Evolutionary conservation across 768 basidiomycete genomes (phyloP).

Genomic region (Suillus variegatus): DNA sequence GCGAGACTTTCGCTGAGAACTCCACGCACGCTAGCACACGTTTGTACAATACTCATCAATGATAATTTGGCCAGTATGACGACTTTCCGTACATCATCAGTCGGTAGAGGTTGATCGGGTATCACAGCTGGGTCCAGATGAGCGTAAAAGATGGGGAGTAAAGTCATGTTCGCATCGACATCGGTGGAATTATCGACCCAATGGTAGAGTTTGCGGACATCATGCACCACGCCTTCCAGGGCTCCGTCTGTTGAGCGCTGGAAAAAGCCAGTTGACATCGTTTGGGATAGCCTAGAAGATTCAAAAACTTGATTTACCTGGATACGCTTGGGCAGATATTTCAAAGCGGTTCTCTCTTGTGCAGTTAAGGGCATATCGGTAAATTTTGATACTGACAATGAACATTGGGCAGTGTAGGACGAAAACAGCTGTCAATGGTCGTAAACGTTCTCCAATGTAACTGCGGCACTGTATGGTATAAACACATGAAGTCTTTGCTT

Average conservation of each 20-base stretch:
- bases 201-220: background rate
- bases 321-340: background rate
- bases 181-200: background rate
- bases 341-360: slow-evolving; percentile 5
- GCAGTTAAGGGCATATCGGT: slow-evolving; percentile 4
- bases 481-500: background rate
- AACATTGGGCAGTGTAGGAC: background rate
- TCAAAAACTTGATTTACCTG: background rate
- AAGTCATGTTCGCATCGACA: slow-evolving; percentile 1
- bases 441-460: background rate
- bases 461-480: background rate
- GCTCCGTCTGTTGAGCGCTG: slow-evolving; percentile 1
- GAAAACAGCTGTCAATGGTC: background rate
- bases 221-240: background rate
- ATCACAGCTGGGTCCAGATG: slow-evolving; percentile 8
- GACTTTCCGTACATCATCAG: background rate
- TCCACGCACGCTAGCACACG: background rate
- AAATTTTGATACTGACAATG: background rate
- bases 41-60: background rate
- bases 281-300: background rate
- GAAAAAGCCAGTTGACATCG: background rate
- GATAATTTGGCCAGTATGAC: slow-evolving; percentile 4
- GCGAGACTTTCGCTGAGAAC: background rate
- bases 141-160: slow-evolving; percentile 6
- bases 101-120: slow-evolving; percentile 4